A percentile compares a stretch with the other conserved stretches of the same genome.
phyloP scores from a whole-genome alignment of 2,329 filamentous ascomycete species.

The Hansfordia pulvinata region DNA sequence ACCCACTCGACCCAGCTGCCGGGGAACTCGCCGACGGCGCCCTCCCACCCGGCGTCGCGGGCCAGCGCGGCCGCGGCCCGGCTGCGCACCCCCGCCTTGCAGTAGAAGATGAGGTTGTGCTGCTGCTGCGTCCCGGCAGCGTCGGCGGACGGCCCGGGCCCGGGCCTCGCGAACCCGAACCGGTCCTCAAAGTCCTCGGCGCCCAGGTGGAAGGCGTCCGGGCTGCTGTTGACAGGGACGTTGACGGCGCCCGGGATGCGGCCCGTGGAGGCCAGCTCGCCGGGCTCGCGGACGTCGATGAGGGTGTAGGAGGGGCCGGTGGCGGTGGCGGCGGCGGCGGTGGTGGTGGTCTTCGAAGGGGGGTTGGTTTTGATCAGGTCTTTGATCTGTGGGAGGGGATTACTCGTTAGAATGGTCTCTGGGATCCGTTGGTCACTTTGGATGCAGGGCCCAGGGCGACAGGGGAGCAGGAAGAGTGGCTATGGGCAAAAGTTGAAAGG shows the following conservation, averaged over 20 bases:
- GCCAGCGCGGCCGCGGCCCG: constrained; percentile 66
- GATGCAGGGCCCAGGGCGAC: too few species aligned
- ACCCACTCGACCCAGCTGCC: constrained; percentile 79
- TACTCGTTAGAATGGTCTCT: too few species aligned
- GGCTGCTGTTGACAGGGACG: constrained; percentile 63
- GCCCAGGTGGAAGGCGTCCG: constrained; percentile 66
- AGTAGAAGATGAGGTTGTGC: constrained; percentile 67
- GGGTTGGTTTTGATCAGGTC: constrained; percentile 5
- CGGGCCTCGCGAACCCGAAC: constrained; percentile 64
- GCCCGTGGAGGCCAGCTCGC: constrained; percentile 49
- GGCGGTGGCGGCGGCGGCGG: not conserved
- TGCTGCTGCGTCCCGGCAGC: too few species aligned
- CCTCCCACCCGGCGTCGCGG: constrained; percentile 58
- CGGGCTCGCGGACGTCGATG: constrained; percentile 57
- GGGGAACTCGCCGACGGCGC: constrained; percentile 57
- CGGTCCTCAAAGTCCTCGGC: constrained; percentile 70
- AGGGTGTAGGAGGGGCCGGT: constrained; percentile 5
- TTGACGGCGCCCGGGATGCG: constrained; percentile 72
- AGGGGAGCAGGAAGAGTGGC: constrained; percentile 1
- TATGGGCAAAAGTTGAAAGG: not conserved
- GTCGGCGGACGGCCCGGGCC: constrained; percentile 15
- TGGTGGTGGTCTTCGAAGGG: constrained; percentile 1
- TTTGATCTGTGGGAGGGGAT: constrained; percentile 11
- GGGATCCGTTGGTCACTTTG: too few species aligned
- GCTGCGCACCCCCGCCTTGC: constrained; percentile 80